A percentile compares a stretch with the other conserved stretches of the same genome.
phyloP scores from a whole-genome alignment of 2,329 filamentous ascomycete genomes.

The Ophiostoma tasmaniense region DNA sequence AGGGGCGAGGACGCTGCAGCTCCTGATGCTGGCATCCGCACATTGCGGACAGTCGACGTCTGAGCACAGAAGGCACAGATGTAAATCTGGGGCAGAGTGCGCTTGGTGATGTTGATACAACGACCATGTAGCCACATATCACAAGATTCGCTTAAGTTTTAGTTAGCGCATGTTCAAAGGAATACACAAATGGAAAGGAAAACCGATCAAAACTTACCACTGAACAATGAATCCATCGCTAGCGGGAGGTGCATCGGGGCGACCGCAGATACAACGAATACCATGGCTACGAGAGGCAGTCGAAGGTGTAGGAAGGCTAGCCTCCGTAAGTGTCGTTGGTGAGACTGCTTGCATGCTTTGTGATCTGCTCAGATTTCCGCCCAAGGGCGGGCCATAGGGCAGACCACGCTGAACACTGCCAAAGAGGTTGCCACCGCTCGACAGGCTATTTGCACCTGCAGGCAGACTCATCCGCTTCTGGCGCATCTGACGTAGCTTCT shows the following conservation, averaged over 20 bases:
- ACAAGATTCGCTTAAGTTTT: conserved; percentile 46
- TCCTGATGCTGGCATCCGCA: conserved; percentile 33
- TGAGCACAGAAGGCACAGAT: conserved; percentile 57
- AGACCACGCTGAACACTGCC: conserved; percentile 15
- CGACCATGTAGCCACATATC: conserved; percentile 58
- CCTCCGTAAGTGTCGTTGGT: conserved; percentile 43
- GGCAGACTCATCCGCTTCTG: conserved; percentile 27
- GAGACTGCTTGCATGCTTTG: conserved; percentile 32
- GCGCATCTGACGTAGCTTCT: conserved; percentile 47
- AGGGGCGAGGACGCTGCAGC: conserved; percentile 32
- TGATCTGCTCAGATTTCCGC: conserved; percentile 13
- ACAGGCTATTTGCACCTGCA: conserved; percentile 10
- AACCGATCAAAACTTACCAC: conserved; percentile 47
- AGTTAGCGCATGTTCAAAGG: neutral
- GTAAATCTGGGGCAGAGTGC: conserved; percentile 51
- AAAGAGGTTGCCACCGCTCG: conserved; percentile 12
- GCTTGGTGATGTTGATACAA: conserved; percentile 51
- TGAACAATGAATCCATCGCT: conserved; percentile 52
- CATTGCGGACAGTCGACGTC: conserved; percentile 45
- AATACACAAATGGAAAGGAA: neutral
- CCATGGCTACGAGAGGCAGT: conserved; percentile 34
- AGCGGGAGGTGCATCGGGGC: conserved; percentile 33
- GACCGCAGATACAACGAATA: conserved; percentile 51
- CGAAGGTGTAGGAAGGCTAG: conserved; percentile 39
- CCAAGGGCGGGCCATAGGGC: conserved; percentile 14